Conservation (phyloP, 2,329 filamentous ascomycete genomes). For the Ascochyta koolunga region DNA sequence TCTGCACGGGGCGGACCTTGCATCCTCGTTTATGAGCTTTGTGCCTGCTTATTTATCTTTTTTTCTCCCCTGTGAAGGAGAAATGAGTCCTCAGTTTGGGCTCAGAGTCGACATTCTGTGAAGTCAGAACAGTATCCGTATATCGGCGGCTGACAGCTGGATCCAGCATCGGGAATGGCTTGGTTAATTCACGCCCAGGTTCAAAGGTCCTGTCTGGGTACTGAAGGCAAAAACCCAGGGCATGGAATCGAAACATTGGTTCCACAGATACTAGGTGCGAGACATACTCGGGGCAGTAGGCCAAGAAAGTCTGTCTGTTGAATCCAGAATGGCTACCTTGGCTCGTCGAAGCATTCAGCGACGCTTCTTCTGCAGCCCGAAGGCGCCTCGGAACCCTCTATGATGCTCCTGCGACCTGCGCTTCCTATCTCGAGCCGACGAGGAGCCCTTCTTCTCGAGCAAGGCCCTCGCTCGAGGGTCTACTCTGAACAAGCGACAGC, state of each 20-base stretch:
- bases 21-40: neutral
- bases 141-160: no score
- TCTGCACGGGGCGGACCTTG: neutral
- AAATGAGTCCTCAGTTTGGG: neutral
- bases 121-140: no score
- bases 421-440: conserved; percentile 3
- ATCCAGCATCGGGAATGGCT: no score
- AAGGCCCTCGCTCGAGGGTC: conserved; percentile 1
- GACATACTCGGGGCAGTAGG: neutral
- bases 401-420: conserved; percentile 6
- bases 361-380: conserved; percentile 12
- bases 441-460: conserved; percentile 14
- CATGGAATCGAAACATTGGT: neutral
- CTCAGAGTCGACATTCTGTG: no score
- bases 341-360: neutral
- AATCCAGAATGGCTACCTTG: neutral
- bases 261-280: neutral
- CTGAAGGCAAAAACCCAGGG: neutral
- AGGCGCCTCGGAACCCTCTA: conserved; percentile 9
- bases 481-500: conserved; percentile 11
- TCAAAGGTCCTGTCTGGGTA: no score
- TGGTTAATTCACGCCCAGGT: no score
- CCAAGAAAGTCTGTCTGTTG: neutral
- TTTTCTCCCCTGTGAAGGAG: neutral
- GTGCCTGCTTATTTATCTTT: neutral